Evolutionary conservation across 441 rosid genomes (phyloP), one percentile per base, ranked within the genome.

Genomic region (Brassica balearica): DNA sequence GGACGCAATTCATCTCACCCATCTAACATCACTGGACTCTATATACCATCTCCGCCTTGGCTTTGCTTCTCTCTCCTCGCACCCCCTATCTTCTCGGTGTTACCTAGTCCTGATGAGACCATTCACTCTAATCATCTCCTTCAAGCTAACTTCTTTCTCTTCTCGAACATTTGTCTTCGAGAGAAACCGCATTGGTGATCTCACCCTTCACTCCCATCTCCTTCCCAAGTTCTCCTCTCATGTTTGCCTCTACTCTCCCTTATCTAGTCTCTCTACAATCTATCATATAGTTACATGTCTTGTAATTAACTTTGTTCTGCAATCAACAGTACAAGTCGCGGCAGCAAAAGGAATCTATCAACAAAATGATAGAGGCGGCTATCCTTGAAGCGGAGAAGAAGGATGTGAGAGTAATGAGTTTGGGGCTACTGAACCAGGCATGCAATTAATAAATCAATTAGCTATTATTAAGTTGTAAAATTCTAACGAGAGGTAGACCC

Each of bases 371-470:
- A 68, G 92, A 86, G 64, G 76, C 71, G 36, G 86, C 92, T 66
- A 84, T 91, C 65, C 34, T 82, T 69, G 87, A 88, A 59, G 96
- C 90, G 20, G 87, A 89, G 1, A 61, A 77, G 43, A 86, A 77
- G 32, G 92, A 85, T 43, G 87, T 79, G 60, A 86, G 76, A 72
- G 89, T 87, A 29, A 25, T 91, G 22, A 84, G 83, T 68, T 74
- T 91, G 15, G 96, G 96, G 19, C 87, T 89, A 32, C 48, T 87
- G 51, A 91, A 89, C 75, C 93, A 91, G 93, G 93, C 65, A 78
- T 73, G 84, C 55, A 58, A 38, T 29, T 65, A 23, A 70, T 75
- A 23, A 14, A 64, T 23, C 11, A 4, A 10, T 51, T 27, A 1
- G n/a, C 58, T 51, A 29, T 53, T 51, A 38, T 64, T 69, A 68